These are phyloP conservation scores for Mortierella sp. DNA, from an alignment of 371 early-diverging fungal species.

Conservation along the genomic window DNA sequence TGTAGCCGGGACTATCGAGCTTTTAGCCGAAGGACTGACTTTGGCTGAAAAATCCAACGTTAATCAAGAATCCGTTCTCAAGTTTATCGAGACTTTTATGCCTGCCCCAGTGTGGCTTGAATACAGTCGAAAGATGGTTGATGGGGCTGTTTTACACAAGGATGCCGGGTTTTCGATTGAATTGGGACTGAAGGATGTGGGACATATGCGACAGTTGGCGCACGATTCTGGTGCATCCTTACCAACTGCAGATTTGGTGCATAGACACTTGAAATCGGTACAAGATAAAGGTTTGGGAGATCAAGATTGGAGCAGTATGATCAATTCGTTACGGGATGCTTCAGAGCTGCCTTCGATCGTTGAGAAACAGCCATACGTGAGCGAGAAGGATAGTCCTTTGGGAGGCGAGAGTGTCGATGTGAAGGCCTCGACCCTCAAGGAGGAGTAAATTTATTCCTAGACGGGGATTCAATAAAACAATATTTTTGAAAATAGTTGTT, in stretches of 20 bases:
- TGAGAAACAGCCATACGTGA: neutral
- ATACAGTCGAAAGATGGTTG: conserved; percentile 60
- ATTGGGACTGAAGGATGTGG: conserved; percentile 71
- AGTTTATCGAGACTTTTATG: conserved; percentile 70
- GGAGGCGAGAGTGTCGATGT: neutral
- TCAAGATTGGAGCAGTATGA: conserved; percentile 49
- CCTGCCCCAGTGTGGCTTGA: conserved; percentile 59
- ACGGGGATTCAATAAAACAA: neutral
- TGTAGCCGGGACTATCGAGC: conserved; percentile 69
- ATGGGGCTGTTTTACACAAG: conserved; percentile 57
- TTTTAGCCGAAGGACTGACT: conserved; percentile 79
- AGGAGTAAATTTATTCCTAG: neutral
- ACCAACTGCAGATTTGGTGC: conserved; percentile 44
- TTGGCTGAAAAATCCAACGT: conserved; percentile 76
- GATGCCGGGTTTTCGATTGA: conserved; percentile 65
- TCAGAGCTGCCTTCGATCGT: conserved; percentile 26
- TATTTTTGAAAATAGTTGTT: neutral
- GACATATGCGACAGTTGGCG: conserved; percentile 58
- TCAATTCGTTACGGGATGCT: conserved; percentile 28
- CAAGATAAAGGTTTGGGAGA: conserved; percentile 39
- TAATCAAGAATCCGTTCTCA: conserved; percentile 69
- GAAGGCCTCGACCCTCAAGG: neutral
- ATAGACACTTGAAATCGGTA: conserved; percentile 30
- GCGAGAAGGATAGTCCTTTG: neutral
- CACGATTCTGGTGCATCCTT: conserved; percentile 28